A percentile compares a stretch with the other conserved stretches of the same genome.
Evolutionary conservation across 352 stramenopile genomes (phyloP).

Genomic region (Saprolegnia diclina): DNA sequence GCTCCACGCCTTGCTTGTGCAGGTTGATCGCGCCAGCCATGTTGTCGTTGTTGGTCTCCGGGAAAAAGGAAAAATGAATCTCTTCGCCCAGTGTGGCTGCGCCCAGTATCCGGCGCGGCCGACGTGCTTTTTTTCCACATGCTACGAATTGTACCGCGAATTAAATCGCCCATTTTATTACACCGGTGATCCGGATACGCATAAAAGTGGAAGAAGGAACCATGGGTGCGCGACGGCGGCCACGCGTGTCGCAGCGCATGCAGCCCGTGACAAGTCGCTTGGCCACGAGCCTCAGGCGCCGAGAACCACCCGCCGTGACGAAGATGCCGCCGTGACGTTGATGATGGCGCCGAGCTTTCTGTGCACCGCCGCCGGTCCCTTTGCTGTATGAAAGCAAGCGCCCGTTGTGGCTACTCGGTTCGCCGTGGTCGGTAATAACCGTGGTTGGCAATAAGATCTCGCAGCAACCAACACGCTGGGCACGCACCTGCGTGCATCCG

Average conservation of each 20-base stretch:
- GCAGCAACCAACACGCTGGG: no score
- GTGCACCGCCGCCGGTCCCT: no score
- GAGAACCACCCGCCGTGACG: no score
- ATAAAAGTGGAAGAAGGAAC: not conserved
- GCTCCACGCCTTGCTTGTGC: conserved; percentile 26
- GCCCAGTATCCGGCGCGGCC: not conserved
- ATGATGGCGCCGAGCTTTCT: no score
- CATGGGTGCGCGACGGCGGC: not conserved
- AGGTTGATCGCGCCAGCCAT: conserved; percentile 27
- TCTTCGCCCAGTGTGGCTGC: not conserved
- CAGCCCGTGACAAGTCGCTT: no score
- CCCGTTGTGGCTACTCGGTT: no score
- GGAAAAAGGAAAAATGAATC: conserved; percentile 19
- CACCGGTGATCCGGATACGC: not conserved
- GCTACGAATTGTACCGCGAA: not conserved
- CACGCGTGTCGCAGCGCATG: not conserved
- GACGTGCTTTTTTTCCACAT: not conserved
- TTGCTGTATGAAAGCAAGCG: no score
- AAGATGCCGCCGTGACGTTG: no score
- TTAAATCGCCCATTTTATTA: not conserved
- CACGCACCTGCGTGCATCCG: no score
- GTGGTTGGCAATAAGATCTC: no score
- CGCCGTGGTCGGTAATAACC: no score
- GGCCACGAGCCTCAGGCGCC: no score
- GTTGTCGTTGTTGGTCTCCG: not conserved